These are phyloP conservation scores for Aspergillus transmontanensis DNA, from an alignment of 2,329 filamentous ascomycete species.

Conservation along the genomic window DNA sequence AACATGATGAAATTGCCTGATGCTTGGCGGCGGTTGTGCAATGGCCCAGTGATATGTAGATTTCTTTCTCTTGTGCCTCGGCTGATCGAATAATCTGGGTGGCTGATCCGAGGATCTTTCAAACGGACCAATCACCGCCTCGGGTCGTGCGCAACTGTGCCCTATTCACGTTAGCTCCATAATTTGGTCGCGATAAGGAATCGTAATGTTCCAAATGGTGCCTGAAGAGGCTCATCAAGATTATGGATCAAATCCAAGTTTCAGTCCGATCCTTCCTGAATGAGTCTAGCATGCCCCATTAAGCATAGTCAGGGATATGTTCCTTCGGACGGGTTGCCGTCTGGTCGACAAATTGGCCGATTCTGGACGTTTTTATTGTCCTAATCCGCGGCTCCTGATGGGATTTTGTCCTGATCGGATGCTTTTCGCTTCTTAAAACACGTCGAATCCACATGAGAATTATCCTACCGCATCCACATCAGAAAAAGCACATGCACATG, in stretches of 20 bases:
- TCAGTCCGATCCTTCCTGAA: neutral
- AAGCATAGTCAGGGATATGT: neutral
- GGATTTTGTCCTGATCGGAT: too few species aligned
- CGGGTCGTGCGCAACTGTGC: neutral
- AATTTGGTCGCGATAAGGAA: neutral
- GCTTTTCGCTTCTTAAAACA: too few species aligned
- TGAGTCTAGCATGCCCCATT: neutral
- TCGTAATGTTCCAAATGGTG: neutral
- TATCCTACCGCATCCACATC: too few species aligned
- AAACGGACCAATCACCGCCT: neutral
- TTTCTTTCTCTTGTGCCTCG: neutral
- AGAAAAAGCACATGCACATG: neutral
- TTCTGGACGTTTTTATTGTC: neutral
- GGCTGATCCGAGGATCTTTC: neutral
- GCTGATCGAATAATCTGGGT: constrained; percentile 6
- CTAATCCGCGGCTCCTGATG: too few species aligned
- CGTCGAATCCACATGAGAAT: neutral
- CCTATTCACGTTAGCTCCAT: neutral
- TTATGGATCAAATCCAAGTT: neutral
- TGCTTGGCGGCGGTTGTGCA: neutral
- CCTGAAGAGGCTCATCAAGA: too few species aligned
- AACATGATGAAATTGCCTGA: constrained; percentile 1
- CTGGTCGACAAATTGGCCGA: neutral
- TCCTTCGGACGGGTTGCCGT: neutral
- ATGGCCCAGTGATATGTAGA: neutral